Percentiles rank a stretch among this genome's conserved stretches.
Evolutionary conservation across 2,329 filamentous ascomycete genomes (phyloP).

Genomic region (Trichoderma aggressivum): DNA sequence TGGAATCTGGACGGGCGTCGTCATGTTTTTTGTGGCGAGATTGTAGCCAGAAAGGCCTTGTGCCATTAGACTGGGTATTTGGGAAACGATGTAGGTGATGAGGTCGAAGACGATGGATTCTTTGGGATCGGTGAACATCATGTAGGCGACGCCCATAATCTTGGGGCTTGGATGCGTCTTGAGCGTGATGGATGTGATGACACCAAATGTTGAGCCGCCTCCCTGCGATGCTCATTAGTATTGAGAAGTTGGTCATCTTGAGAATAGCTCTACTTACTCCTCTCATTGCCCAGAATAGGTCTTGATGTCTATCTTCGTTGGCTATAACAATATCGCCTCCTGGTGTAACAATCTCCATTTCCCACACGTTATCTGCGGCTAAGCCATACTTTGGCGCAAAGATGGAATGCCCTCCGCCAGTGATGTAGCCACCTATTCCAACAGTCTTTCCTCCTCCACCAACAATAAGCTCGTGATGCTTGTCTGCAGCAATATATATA

Average conservation of each 20-base stretch:
- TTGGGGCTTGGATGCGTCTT: conserved; percentile 46
- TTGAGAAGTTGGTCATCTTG: neutral
- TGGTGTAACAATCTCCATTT: conserved; percentile 55
- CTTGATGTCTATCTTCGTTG: conserved; percentile 50
- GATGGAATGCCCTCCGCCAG: conserved; percentile 59
- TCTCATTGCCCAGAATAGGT: conserved; percentile 63
- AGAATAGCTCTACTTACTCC: conserved; percentile 41
- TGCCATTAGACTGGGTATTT: conserved; percentile 46
- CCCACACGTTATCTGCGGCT: conserved; percentile 59
- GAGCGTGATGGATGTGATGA: conserved; percentile 56
- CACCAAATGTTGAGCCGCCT: conserved; percentile 58
- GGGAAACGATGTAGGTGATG: conserved; percentile 44
- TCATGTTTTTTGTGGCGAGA: conserved; percentile 33
- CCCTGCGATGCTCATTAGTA: conserved; percentile 37
- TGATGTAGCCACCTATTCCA: conserved; percentile 57
- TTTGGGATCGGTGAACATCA: conserved; percentile 27
- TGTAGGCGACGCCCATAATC: conserved; percentile 27
- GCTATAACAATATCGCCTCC: conserved; percentile 47
- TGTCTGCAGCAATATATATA: conserved; percentile 44
- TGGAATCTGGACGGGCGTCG: conserved; percentile 37
- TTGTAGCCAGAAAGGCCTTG: conserved; percentile 52
- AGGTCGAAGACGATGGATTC: conserved; percentile 44
- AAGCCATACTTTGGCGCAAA: conserved; percentile 54
- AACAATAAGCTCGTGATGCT: conserved; percentile 47
- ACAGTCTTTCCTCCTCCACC: conserved; percentile 55